Evolutionary conservation across 2,329 filamentous ascomycete genomes (phyloP).

Genomic region (Colletotrichum incanum): DNA sequence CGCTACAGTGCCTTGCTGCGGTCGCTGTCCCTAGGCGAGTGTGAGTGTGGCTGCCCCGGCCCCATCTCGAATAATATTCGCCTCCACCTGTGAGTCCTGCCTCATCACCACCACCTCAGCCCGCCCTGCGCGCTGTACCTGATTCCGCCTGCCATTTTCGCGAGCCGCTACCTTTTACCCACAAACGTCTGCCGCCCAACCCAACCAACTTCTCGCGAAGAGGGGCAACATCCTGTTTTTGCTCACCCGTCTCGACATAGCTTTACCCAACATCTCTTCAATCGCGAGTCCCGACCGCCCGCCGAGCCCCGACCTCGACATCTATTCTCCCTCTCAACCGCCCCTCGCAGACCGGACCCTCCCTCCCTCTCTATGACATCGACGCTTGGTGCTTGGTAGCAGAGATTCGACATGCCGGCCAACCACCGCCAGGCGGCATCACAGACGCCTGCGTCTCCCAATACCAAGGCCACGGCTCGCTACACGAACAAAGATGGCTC

Average conservation of each 20-base stretch:
- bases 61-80: constrained; percentile 42
- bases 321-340: background rate
- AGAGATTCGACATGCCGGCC: constrained; percentile 64
- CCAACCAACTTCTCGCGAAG: constrained; percentile 24
- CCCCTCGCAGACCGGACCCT: constrained; percentile 37
- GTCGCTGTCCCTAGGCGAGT: constrained; percentile 28
- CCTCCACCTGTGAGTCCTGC: constrained; percentile 43
- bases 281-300: constrained; percentile 24
- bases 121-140: constrained; percentile 37
- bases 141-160: constrained; percentile 39
- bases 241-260: constrained; percentile 24
- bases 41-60: constrained; percentile 34
- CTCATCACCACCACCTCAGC: constrained; percentile 36
- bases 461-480: constrained; percentile 69
- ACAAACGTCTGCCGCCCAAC: constrained; percentile 27
- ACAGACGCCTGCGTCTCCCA: constrained; percentile 67
- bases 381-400: constrained; percentile 50
- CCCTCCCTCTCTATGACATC: constrained; percentile 56
- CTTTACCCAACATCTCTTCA: constrained; percentile 19
- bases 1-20: background rate
- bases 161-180: constrained; percentile 39
- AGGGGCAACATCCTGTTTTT: constrained; percentile 19
- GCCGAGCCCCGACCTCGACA: constrained; percentile 7
- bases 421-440: constrained; percentile 67
- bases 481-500: constrained; percentile 80